phyloP scores from a whole-genome alignment of 306 rosid genomes.

The Vigna reflexopilosa region DNA sequence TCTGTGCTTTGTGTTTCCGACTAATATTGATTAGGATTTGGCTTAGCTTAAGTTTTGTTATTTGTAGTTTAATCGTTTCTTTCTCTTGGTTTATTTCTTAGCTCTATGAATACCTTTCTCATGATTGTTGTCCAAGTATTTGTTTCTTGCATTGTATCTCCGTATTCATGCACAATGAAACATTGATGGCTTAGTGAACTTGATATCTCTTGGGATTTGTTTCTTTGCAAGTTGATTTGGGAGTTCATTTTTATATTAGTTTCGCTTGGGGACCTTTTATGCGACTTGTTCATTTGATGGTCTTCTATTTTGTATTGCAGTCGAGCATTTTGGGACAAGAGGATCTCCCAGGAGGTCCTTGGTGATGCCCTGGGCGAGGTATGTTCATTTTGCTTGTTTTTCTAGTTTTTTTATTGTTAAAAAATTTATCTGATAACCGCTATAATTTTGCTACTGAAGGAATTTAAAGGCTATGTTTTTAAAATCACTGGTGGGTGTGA shows the following conservation, averaged over 20 bases:
- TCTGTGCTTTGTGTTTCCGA: not conserved
- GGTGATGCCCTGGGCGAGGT: constrained; percentile 54
- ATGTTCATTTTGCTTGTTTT: not conserved
- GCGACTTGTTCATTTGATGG: not conserved
- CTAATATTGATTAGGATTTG: not conserved
- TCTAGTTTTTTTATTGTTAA: not conserved
- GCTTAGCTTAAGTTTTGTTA: not conserved
- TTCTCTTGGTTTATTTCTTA: not conserved
- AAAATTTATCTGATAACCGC: not conserved
- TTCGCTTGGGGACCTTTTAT: not conserved
- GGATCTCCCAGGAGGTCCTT: constrained; percentile 52
- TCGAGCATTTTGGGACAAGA: constrained; percentile 54
- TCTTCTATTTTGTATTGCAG: not conserved
- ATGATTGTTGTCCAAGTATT: not conserved
- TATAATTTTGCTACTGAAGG: constrained; percentile 9
- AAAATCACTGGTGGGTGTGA: constrained; percentile 52
- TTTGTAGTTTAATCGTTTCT: not conserved
- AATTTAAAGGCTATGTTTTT: constrained; percentile 53
- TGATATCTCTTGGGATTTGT: not conserved
- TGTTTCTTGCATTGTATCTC: not conserved
- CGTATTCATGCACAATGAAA: not conserved
- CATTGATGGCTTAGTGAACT: not conserved
- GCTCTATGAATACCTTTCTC: not conserved
- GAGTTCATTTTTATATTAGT: not conserved
- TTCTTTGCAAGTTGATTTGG: not conserved